These are phyloP conservation scores for Neurospora sp. DNA, from an alignment of 2,329 filamentous ascomycete genomes.

Conservation along the genomic window DNA sequence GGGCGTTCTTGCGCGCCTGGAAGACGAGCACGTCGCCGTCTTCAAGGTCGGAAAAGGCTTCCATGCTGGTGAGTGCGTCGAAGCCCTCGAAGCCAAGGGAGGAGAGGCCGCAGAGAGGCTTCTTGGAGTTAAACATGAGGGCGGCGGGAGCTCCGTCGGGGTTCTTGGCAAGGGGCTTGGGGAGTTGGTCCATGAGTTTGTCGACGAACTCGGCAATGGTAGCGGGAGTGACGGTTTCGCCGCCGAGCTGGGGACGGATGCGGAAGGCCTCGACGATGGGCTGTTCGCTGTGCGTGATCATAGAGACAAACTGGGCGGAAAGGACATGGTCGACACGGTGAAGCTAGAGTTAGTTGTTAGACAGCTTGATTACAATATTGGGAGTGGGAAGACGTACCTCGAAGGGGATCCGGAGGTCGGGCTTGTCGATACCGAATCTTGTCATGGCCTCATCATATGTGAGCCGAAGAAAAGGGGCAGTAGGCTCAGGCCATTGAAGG, in stretches of 20 bases:
- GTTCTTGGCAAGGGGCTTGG: slow-evolving; percentile 52
- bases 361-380: slow-evolving; percentile 3
- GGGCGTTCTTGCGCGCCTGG: slow-evolving; percentile 61
- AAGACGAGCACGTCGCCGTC: slow-evolving; percentile 73
- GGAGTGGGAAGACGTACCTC: slow-evolving; percentile 33
- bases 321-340: slow-evolving; percentile 53
- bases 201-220: slow-evolving; percentile 40
- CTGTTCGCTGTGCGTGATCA: slow-evolving; percentile 59
- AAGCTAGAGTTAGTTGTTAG: slow-evolving; percentile 39
- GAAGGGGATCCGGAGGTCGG: slow-evolving; percentile 68
- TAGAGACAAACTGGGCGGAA: slow-evolving; percentile 55
- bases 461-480: slow-evolving; percentile 43
- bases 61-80: slow-evolving; percentile 32
- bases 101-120: slow-evolving; percentile 67
- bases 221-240: neutral
- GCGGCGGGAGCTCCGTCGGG: slow-evolving; percentile 70
- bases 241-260: slow-evolving; percentile 38
- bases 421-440: slow-evolving; percentile 81
- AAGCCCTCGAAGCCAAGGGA: slow-evolving; percentile 66
- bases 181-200: slow-evolving; percentile 59
- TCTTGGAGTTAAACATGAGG: slow-evolving; percentile 62
- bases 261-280: slow-evolving; percentile 70
- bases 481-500: slow-evolving; percentile 1
- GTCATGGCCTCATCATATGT: slow-evolving; percentile 72
- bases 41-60: slow-evolving; percentile 30